Evolutionary conservation across 2,329 filamentous ascomycete genomes (phyloP).

Genomic region (Trematosphaeria pertusa): DNA sequence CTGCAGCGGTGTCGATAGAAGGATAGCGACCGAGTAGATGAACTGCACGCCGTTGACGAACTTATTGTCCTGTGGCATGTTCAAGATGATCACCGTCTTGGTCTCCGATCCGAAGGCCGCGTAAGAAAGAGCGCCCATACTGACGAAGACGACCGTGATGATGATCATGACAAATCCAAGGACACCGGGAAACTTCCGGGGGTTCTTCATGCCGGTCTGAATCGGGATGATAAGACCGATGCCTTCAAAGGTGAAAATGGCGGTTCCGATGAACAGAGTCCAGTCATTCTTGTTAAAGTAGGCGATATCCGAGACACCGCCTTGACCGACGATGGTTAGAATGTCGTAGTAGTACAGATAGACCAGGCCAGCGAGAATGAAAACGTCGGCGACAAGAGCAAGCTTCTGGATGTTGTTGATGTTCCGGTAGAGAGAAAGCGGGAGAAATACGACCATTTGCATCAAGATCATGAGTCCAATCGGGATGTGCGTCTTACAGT

Average conservation of each 20-base stretch:
- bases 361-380: constrained; percentile 89
- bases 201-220: constrained; percentile 94
- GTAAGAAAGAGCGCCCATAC: constrained; percentile 92
- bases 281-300: constrained; percentile 90
- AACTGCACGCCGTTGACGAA: constrained; percentile 96
- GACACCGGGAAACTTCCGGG: constrained; percentile 87
- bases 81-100: constrained; percentile 94
- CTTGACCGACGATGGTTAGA: constrained; percentile 74
- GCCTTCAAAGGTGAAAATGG: constrained; percentile 98
- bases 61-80: constrained; percentile 93
- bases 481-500: constrained; percentile 84
- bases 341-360: constrained; percentile 98
- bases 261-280: constrained; percentile 98
- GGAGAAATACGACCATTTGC: constrained; percentile 94
- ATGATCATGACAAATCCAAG: constrained; percentile 92
- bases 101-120: constrained; percentile 95
- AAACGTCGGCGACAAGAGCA: constrained; percentile 89
- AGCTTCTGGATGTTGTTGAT: constrained; percentile 98
- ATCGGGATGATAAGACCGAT: constrained; percentile 98
- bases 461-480: constrained; percentile 91
- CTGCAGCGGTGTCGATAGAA: constrained; percentile 92
- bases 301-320: constrained; percentile 82
- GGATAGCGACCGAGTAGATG: constrained; percentile 95
- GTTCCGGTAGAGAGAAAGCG: constrained; percentile 90
- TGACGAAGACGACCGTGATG: constrained; percentile 88